These are phyloP conservation scores for Oligophagozyma castellii DNA, from an alignment of 1,139 yeast species.

Conservation along the genomic window DNA sequence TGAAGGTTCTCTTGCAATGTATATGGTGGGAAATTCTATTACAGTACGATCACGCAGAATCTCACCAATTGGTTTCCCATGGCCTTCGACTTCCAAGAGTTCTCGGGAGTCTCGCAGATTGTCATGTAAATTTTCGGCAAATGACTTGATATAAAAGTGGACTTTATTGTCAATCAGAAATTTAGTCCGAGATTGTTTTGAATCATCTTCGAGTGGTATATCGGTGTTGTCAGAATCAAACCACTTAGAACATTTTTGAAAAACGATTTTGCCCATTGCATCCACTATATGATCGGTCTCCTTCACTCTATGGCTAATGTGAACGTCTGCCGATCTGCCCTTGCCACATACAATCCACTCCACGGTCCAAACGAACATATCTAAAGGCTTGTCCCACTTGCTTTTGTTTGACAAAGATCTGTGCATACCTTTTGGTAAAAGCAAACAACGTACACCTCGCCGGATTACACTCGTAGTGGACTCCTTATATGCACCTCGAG, in stretches of 20 bases:
- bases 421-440: slow-evolving; percentile 66
- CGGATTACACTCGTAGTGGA: slow-evolving; percentile 19
- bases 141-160: slow-evolving; percentile 19
- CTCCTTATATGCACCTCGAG: slow-evolving; percentile 7
- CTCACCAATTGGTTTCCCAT: slow-evolving; percentile 26
- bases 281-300: slow-evolving; percentile 18
- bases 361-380: slow-evolving; percentile 62
- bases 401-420: slow-evolving; percentile 55
- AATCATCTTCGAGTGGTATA: slow-evolving; percentile 3
- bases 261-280: slow-evolving; percentile 19
- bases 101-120: slow-evolving; percentile 16
- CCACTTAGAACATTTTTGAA: slow-evolving; percentile 15
- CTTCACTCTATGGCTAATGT: slow-evolving; percentile 35
- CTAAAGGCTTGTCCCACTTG: slow-evolving; percentile 54
- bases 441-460: slow-evolving; percentile 39
- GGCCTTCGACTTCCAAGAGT: slow-evolving; percentile 12
- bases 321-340: slow-evolving; percentile 18
- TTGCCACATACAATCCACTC: slow-evolving; percentile 47
- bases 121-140: slow-evolving; percentile 14
- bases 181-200: slow-evolving; percentile 12
- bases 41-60: slow-evolving; percentile 44
- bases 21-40: slow-evolving; percentile 66
- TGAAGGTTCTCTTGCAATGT: slow-evolving; percentile 25
- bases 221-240: slow-evolving; percentile 4
- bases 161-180: slow-evolving; percentile 8